Conservation (phyloP, 2,329 filamentous ascomycete species). For the Paradendryphiella salina region DNA sequence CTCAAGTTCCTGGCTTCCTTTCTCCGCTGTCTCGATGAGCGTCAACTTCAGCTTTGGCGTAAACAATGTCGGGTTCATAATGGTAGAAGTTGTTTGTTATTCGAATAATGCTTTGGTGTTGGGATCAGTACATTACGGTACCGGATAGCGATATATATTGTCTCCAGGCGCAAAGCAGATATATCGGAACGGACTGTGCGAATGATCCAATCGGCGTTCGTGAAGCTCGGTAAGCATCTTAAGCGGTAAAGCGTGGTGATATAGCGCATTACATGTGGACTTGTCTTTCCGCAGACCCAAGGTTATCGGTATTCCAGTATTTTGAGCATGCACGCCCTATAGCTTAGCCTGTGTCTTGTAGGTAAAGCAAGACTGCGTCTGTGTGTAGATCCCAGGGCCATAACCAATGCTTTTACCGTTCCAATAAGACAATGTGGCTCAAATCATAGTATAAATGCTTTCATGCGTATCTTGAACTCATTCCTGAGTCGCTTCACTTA, state of each 20-base stretch:
- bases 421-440: no score
- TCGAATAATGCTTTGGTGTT: no score
- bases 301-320: neutral
- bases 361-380: neutral
- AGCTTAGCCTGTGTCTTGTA: neutral
- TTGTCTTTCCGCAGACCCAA: conserved; percentile 7
- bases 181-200: conserved; percentile 3
- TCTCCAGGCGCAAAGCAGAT: neutral
- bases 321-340: neutral
- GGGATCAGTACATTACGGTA: neutral
- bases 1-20: conserved; percentile 39
- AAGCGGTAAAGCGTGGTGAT: conserved; percentile 1
- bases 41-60: conserved; percentile 41
- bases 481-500: no score
- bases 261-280: neutral
- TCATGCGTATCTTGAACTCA: no score
- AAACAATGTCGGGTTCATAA: conserved; percentile 33
- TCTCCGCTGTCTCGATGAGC: conserved; percentile 32
- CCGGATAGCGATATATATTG: neutral
- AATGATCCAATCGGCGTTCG: conserved; percentile 10
- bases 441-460: no score
- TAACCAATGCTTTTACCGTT: no score
- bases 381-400: neutral
- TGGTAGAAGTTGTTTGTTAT: neutral
- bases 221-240: conserved; percentile 7